Evolutionary conservation across 164 flowering plant species (phyloP), one percentile per base, ranked within the genome.

Genomic region (Liquidambar formosana): DNA sequence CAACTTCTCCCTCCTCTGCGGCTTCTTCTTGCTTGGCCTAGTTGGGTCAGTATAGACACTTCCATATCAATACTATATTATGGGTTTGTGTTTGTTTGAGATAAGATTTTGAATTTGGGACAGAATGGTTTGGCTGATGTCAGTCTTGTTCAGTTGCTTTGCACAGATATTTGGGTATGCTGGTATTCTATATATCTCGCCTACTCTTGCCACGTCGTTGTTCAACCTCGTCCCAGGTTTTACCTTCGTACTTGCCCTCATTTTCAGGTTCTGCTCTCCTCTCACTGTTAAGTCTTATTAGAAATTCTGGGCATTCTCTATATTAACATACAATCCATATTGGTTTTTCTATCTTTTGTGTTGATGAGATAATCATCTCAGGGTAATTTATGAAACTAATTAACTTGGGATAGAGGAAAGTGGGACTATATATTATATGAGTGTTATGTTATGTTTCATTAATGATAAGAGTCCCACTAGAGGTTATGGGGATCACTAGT

Each of bases 191-290:
- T 80, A 70, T 25, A 78, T 82, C 72, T 84, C 91, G 9, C 78
- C 91, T 10, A 82, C 86, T 10, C 85, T 87, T 63, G 75, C 72
- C 47, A 70, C 87, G 5, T 76, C 89, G 22, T 75, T 87, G 82
- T 84, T 85, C 67, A 85, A 87, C 67, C 84, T 85, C 38, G 48
- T 82, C 44, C 91, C 91, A 3, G 87, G 76, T 25, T 68, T 84
- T 54, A 83, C 89, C 33, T 87, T 87, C 76, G 22, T 85, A n/a
- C 83, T 85, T 44, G 88, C 89, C 25, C 46, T 85, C 53, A 45
- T 75, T 67, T 78, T 78, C 78, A 82, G 89, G 91, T 87, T 21
- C 43, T 33, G 8, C n/a, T 63, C 16, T 45, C 60, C 10, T 44
- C 6, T 33, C 41, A 33, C 41, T 2, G 6, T 33, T 33, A 6